These are phyloP conservation scores for Aspergillus nanangensis DNA, from an alignment of 495 filamentous ascomycete species.

Conservation along the genomic window DNA sequence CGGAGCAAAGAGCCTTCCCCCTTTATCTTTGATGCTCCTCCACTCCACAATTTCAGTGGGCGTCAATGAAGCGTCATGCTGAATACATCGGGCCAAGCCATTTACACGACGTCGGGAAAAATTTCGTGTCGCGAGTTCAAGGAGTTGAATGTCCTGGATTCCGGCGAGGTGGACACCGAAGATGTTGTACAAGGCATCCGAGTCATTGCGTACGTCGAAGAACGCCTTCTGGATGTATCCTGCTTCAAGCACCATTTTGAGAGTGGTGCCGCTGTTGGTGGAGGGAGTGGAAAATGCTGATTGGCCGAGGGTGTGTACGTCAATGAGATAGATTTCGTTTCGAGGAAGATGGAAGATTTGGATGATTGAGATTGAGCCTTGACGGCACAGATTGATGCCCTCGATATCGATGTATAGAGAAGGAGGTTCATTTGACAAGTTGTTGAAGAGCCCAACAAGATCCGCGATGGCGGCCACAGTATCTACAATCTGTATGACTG, in stretches of 20 bases:
- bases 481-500: no score
- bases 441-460: no score
- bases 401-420: constrained; percentile 8
- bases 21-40: constrained; percentile 36
- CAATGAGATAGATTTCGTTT: constrained; percentile 37
- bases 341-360: constrained; percentile 1
- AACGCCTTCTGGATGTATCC: constrained; percentile 25
- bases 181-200: constrained; percentile 47
- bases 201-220: constrained; percentile 44
- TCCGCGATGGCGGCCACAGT: no score
- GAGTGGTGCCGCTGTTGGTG: constrained; percentile 21
- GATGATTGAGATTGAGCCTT: constrained; percentile 7
- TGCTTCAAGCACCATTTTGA: constrained; percentile 50
- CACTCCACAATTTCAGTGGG: constrained; percentile 16
- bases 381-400: constrained; percentile 6
- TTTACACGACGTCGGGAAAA: constrained; percentile 20
- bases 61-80: constrained; percentile 20
- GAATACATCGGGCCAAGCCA: constrained; percentile 41
- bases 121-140: constrained; percentile 43
- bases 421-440: neutral
- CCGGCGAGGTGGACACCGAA: constrained; percentile 34
- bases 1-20: constrained; percentile 30
- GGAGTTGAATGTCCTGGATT: constrained; percentile 51
- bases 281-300: constrained; percentile 40
- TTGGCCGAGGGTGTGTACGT: constrained; percentile 40